Evolutionary conservation across 495 filamentous ascomycete species (phyloP).

Genomic region (Parathielavia appendiculata): DNA sequence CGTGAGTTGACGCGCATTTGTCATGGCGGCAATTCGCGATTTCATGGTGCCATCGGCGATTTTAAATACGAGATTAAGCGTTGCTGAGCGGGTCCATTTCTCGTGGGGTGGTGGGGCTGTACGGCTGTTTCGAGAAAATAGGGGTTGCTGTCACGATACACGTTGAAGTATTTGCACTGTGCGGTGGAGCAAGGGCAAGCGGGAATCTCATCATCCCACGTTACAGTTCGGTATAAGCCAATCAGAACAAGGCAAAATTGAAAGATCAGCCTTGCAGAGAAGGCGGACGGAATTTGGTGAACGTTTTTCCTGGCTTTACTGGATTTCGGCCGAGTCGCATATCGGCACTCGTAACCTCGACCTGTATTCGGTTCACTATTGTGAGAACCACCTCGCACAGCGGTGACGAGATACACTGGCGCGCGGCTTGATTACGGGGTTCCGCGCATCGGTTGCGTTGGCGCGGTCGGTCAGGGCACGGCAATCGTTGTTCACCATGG

Average conservation of each 20-base stretch:
- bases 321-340: neutral
- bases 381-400: too few species aligned
- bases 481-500: constrained; percentile 20
- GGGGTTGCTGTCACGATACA: neutral
- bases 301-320: constrained; percentile 3
- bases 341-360: neutral
- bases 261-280: constrained; percentile 14
- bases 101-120: too few species aligned
- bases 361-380: neutral
- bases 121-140: too few species aligned
- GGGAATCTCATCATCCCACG: constrained; percentile 8
- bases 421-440: neutral
- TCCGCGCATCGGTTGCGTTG: constrained; percentile 13
- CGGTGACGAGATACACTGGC: constrained; percentile 8
- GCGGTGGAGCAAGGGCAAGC: neutral
- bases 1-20: too few species aligned
- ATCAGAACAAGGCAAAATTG: neutral
- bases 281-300: constrained; percentile 2
- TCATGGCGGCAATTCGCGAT: too few species aligned
- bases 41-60: too few species aligned
- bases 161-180: too few species aligned
- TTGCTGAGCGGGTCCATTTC: too few species aligned
- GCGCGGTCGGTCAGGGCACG: neutral
- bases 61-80: too few species aligned
- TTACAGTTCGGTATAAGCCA: neutral